Percentiles rank a stretch among this genome's conserved stretches.
Evolutionary conservation across 345 rosid genomes (phyloP).

Genomic region (Gossypium arboreum): DNA sequence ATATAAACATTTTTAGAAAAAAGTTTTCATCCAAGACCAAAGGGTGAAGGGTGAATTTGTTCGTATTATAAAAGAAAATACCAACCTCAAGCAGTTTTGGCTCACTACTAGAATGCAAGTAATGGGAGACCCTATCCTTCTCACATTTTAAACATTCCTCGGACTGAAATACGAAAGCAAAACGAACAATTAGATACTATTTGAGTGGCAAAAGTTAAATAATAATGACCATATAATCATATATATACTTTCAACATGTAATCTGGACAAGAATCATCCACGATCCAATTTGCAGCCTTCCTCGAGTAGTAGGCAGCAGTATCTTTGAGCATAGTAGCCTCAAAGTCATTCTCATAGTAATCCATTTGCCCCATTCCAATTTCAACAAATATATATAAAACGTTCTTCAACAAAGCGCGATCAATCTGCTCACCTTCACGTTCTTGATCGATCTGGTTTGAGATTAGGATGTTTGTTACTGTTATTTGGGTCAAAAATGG

Average conservation of each 20-base stretch:
- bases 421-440: slow-evolving; percentile 71
- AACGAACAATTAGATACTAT: slow-evolving; percentile 7
- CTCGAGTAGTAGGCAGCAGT: slow-evolving; percentile 57
- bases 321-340: slow-evolving; percentile 46
- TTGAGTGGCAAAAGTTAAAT: neutral
- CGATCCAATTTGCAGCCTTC: slow-evolving; percentile 66
- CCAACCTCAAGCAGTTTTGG: slow-evolving; percentile 60
- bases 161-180: slow-evolving; percentile 27
- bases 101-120: slow-evolving; percentile 54
- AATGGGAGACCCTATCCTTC: slow-evolving; percentile 60
- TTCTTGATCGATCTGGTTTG: slow-evolving; percentile 51
- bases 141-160: slow-evolving; percentile 66
- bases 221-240: neutral
- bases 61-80: slow-evolving; percentile 1
- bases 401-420: slow-evolving; percentile 60
- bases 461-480: neutral
- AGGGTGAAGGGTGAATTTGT: neutral
- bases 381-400: slow-evolving; percentile 58
- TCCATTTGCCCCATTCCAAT: slow-evolving; percentile 62
- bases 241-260: slow-evolving; percentile 53
- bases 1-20: neutral
- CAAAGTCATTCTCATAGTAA: slow-evolving; percentile 50
- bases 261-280: slow-evolving; percentile 58
- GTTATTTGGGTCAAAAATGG: neutral
- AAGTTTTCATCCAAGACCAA: neutral